Percentiles rank a stretch among this genome's conserved stretches.
These are phyloP conservation scores for Spiraea crenata DNA, from an alignment of 331 rosid species.

Conservation along the genomic window DNA sequence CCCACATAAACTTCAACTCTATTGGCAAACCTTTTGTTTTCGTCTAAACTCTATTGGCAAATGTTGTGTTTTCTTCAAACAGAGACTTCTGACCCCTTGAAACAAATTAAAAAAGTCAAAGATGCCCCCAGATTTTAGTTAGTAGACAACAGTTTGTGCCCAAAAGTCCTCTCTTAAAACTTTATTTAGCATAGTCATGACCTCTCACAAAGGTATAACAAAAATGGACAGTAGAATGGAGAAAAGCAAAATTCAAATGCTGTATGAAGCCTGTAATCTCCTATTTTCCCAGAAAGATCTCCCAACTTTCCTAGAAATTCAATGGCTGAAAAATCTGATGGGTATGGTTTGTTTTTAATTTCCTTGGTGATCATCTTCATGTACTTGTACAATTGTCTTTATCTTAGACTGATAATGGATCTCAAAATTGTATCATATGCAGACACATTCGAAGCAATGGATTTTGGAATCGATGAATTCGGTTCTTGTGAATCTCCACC, in stretches of 20 bases:
- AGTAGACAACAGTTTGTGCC: background rate
- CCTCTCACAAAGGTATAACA: background rate
- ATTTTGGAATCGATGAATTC: conserved; percentile 54
- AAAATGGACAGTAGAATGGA: conserved; percentile 14
- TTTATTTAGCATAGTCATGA: background rate
- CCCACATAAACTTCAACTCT: no score
- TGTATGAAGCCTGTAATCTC: conserved; percentile 43
- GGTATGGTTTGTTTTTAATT: conserved; percentile 25
- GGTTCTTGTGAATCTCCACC: conserved; percentile 28
- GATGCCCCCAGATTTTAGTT: background rate
- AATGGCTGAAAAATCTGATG: conserved; percentile 38
- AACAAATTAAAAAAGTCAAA: background rate
- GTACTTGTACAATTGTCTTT: background rate
- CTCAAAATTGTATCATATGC: background rate
- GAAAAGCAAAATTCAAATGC: conserved; percentile 48
- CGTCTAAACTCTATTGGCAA: no score
- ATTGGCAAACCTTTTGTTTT: no score
- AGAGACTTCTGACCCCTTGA: background rate
- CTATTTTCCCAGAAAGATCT: conserved; percentile 39
- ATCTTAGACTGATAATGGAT: background rate
- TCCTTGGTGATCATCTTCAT: background rate
- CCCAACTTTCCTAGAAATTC: conserved; percentile 50
- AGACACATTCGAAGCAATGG: conserved; percentile 49
- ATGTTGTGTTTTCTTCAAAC: no score
- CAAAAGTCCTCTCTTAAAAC: background rate